Percentiles rank a stretch among this genome's conserved stretches.
These are phyloP conservation scores for Cladosporium austrohemisphaericum DNA, from an alignment of 2,329 filamentous ascomycete species.

Conservation along the genomic window DNA sequence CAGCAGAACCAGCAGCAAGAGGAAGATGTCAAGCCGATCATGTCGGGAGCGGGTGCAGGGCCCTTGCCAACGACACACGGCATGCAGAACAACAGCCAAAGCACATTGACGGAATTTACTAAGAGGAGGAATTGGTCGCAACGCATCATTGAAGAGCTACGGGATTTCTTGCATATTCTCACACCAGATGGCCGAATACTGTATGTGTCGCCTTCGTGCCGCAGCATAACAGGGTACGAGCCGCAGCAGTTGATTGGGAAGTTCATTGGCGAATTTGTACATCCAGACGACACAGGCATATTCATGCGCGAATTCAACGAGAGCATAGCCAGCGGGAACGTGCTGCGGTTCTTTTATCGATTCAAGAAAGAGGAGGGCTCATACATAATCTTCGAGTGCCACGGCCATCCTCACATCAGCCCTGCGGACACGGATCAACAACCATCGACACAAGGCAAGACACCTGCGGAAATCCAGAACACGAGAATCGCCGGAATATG, in stretches of 20 bases:
- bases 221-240: constrained; percentile 70
- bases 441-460: constrained; percentile 2
- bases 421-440: constrained; percentile 33
- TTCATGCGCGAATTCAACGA: constrained; percentile 88
- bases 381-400: constrained; percentile 82
- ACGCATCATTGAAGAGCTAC: constrained; percentile 82
- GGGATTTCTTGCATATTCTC: constrained; percentile 83
- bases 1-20: constrained; percentile 28
- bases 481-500: constrained; percentile 58
- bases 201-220: constrained; percentile 79
- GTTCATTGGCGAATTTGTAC: constrained; percentile 77
- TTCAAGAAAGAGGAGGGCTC: constrained; percentile 70
- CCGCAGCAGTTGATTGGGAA: constrained; percentile 66
- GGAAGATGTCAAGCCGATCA: constrained; percentile 18
- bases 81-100: constrained; percentile 43
- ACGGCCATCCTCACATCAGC: constrained; percentile 85
- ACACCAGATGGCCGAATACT: constrained; percentile 78
- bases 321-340: constrained; percentile 75
- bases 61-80: constrained; percentile 55
- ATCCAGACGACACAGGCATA: constrained; percentile 77
- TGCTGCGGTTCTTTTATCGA: constrained; percentile 80
- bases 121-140: constrained; percentile 77
- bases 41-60: constrained; percentile 50
- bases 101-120: constrained; percentile 62
- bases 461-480: constrained; percentile 31